Base-by-base conservation (phyloP, 305 asterid genomes). In the Fraxinus xanthoxyloides region DNA sequence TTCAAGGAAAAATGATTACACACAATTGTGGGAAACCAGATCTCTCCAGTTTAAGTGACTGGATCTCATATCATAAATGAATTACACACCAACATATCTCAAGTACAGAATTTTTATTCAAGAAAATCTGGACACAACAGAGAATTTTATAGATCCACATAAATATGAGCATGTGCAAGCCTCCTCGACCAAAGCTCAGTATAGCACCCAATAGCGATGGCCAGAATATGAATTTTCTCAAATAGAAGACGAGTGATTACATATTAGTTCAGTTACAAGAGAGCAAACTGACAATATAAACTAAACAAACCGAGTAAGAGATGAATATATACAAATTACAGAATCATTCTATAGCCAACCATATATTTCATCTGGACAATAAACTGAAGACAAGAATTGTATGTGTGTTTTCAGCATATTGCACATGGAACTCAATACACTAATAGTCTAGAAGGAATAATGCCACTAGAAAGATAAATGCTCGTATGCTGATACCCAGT, bases 91-190 rank as follows among this genome's bases (percentile, higher is more conserved):
- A 81, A 76, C 84, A 63, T 69, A 78, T 51, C 63, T 59, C 30
- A 26, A 46, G 34, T 19, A 28, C 38, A 75, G 36, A 74, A 38
- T 38, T 51, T 79, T 65, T 59, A 77, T 74, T 46, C 59, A 28
- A 78, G 78, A 77, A 36, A 51, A 80, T 59, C 43, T 19, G 76
- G 72, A 43, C 77, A 83, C 63, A 51, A 40, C 7, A 54, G 79
- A 72, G 48, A 81, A 61, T 63, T 48, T 40, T 59, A 30, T 56
- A 76, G 84, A 79, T 76, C 81, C 76, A 76, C 79, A 65, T 81
- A 72, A 48, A 30, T 67, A 63, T 3, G 28, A 69, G 63, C 72
- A 72, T 43, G 63, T 35, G 24, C 30, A 79, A 26, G 77, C 54
- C 65, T 72, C 81, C 74, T 38, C 28, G 38, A 76, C 10, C 30